These are phyloP conservation scores for Verticillium nonalfalfae DNA, from an alignment of 2,329 filamentous ascomycete genomes.

Conservation along the genomic window DNA sequence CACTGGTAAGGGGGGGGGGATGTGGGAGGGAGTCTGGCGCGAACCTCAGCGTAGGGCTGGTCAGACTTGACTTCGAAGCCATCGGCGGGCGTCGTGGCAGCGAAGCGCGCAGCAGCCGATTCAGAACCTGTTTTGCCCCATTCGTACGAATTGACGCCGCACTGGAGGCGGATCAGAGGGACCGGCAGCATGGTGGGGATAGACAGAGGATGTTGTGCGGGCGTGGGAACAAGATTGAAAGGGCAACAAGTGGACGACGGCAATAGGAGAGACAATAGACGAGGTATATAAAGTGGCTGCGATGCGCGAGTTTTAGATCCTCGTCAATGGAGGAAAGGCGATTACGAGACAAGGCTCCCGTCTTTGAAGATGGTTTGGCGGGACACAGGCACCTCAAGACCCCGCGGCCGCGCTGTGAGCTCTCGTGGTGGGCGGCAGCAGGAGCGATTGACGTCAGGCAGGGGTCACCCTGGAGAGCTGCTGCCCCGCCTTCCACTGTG, in stretches of 20 bases:
- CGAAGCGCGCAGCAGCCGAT: slow-evolving; percentile 85
- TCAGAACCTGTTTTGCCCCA: slow-evolving; percentile 91
- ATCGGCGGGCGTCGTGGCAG: slow-evolving; percentile 71
- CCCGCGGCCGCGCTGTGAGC: background rate
- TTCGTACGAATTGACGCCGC: slow-evolving; percentile 96
- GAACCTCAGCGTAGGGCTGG: slow-evolving; percentile 85
- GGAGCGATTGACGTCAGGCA: background rate
- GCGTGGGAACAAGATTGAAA: background rate
- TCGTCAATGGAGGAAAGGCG: background rate
- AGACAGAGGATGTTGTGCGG: background rate
- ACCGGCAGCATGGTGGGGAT: slow-evolving; percentile 51
- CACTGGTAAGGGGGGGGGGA: background rate
- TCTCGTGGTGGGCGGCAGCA: background rate
- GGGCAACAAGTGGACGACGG: background rate
- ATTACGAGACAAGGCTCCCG: background rate
- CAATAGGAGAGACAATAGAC: background rate
- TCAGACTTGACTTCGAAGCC: slow-evolving; percentile 75
- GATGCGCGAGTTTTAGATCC: background rate
- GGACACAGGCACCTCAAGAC: background rate
- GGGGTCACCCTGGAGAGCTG: background rate
- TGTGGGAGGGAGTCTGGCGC: no score
- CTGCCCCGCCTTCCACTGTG: background rate
- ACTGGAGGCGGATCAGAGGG: slow-evolving; percentile 78
- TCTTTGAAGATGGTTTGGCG: background rate
- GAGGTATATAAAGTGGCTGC: background rate